Percentiles rank a stretch among this genome's conserved stretches.
Evolutionary conservation across 805 yeast genomes (phyloP).

Genomic region (Komagataella pastoris): DNA sequence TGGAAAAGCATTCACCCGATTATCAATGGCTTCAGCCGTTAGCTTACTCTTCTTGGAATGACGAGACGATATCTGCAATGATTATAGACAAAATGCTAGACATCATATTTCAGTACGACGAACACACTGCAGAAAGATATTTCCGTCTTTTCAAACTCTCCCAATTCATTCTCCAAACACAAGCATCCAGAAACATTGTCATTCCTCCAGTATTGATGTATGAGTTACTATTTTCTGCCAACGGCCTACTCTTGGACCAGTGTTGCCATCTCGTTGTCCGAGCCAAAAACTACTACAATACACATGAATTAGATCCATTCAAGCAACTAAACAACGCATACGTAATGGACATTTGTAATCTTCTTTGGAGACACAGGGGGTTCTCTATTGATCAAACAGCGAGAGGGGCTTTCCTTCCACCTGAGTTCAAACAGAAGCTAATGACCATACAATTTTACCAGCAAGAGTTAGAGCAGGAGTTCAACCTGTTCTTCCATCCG

Average conservation of each 20-base stretch:
- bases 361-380: slow-evolving; percentile 42
- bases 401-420: slow-evolving; percentile 25
- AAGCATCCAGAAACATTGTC: not conserved
- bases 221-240: not conserved
- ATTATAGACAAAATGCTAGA: not conserved
- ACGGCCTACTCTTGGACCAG: not conserved
- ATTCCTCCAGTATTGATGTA: not conserved
- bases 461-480: slow-evolving; percentile 11
- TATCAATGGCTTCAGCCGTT: not conserved
- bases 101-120: not conserved
- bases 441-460: slow-evolving; percentile 11
- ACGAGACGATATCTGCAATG: not conserved
- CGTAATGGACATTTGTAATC: slow-evolving; percentile 42
- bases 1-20: not conserved
- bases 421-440: slow-evolving; percentile 18
- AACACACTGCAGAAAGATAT: not conserved
- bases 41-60: not conserved
- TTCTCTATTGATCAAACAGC: slow-evolving; percentile 22
- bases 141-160: not conserved
- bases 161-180: not conserved
- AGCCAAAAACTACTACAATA: slow-evolving; percentile 3
- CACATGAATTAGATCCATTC: slow-evolving; percentile 8
- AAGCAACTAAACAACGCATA: slow-evolving; percentile 31
- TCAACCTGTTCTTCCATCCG: slow-evolving; percentile 36
- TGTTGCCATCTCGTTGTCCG: not conserved